Percentiles rank a stretch among this genome's conserved stretches.
Evolutionary conservation across 371 early-diverging fungal genomes (phyloP).

Genomic region (Synchytrium microbalum): DNA sequence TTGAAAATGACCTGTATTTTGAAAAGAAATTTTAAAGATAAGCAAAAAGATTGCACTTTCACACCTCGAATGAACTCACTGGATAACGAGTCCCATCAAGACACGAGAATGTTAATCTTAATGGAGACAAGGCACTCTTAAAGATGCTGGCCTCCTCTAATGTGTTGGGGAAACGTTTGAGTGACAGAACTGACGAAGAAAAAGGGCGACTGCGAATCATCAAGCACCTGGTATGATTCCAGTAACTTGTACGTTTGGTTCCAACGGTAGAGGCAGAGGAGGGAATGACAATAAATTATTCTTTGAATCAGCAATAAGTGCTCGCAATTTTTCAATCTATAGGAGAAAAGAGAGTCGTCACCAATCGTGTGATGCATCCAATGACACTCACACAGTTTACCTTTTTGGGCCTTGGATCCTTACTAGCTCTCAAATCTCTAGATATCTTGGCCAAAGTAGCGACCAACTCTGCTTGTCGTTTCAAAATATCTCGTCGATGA

Average conservation of each 20-base stretch:
- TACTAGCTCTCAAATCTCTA: conserved; percentile 58
- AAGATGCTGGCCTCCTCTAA: conserved; percentile 77
- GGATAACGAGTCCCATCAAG: conserved; percentile 73
- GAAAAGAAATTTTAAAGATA: not conserved
- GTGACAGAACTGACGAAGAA: not conserved
- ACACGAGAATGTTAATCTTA: conserved; percentile 73
- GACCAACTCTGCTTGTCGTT: conserved; percentile 80
- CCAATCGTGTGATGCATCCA: not conserved
- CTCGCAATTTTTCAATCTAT: conserved; percentile 71
- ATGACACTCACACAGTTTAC: too few species aligned
- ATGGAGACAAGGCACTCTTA: conserved; percentile 81
- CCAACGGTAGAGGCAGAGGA: conserved; percentile 77
- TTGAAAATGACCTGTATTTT: conserved; percentile 78
- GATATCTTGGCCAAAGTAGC: conserved; percentile 60
- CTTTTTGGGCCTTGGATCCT: conserved; percentile 78
- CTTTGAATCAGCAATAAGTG: conserved; percentile 70
- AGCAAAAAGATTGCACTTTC: not conserved
- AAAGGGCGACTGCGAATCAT: not conserved
- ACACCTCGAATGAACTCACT: conserved; percentile 28
- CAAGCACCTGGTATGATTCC: conserved; percentile 69
- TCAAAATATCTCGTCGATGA: conserved; percentile 60
- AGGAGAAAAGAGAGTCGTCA: not conserved
- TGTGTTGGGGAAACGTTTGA: not conserved
- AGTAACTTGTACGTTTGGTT: conserved; percentile 72
- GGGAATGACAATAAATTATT: conserved; percentile 64